Evolutionary conservation across 352 stramenopile species (phyloP), one percentile per base, ranked within the genome.

Genomic region (Hyphochytrium catenoides): DNA sequence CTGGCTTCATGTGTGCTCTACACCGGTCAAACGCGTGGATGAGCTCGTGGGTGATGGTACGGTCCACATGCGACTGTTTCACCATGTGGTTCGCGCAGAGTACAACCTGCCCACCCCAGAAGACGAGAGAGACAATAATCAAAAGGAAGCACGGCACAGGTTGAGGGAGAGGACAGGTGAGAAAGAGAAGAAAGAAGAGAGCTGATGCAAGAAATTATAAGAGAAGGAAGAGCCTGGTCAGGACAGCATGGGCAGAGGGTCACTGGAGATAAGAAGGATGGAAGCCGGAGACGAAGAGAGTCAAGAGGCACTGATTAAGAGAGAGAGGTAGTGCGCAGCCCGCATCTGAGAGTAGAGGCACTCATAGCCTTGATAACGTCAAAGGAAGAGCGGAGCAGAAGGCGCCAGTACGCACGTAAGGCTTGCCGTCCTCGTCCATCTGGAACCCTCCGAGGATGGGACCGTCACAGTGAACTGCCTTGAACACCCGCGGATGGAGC

Each of bases 1-100:
- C 29, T 70, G 73, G 91, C 53, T 93, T 65, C 32, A 91, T 63
- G 45, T 91, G 84, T 43, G 72, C 68, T 36, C 78, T 71, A 54
- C 76, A 92, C 52, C 90, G 68, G 48, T 93, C 79, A 43, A 75
- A 92, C 4, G 79, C 79, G 49, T 93, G 79, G 41, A 93, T 78
- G 38, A 93, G 57, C 51, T 93, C 79, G 42, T 93, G 79, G 15
- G 71, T 57, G 35, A 92, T 57, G 14, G 79, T 93, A 32, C 74
- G 67, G 44, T 91, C 74, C 58, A 93, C 81, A 68, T 64, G 76
- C 46, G 82, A 59, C 35, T 84, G 70, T 47, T 85, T 69, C n/a
- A 54, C 47, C 42, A 89, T 85, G 49, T 85, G 74, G 46, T 89
- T 84, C 48, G 84, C 69, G 40, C 74, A 89, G 39, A 89, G 52